Evolutionary conservation across 75 land plant genomes (phyloP).

Genomic region (Azolla pinnata): DNA sequence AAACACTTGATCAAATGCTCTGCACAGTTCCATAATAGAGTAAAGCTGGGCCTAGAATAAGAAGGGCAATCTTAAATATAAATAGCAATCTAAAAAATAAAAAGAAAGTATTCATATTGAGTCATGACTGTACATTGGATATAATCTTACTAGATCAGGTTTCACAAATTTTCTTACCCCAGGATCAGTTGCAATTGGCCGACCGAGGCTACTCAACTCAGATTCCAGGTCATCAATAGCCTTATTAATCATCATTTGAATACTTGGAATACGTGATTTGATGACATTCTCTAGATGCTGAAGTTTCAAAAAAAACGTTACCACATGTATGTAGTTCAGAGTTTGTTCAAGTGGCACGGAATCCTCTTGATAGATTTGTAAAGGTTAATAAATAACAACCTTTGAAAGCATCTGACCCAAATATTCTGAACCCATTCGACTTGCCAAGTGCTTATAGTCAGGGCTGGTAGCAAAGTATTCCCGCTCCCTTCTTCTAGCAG

Average conservation of each 20-base stretch:
- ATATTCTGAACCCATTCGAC: slow-evolving; percentile 92
- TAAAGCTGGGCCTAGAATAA: slow-evolving; percentile 78
- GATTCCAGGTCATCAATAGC: slow-evolving; percentile 66
- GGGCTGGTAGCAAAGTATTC: slow-evolving; percentile 66
- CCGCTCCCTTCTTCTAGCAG: slow-evolving; percentile 78
- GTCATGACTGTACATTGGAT: too few species aligned
- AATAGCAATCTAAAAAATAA: not conserved
- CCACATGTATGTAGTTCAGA: too few species aligned
- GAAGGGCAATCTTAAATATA: not conserved
- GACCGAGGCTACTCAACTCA: slow-evolving; percentile 77
- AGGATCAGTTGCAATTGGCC: slow-evolving; percentile 77
- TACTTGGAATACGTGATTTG: slow-evolving; percentile 81
- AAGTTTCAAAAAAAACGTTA: too few species aligned
- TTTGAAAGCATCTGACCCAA: slow-evolving; percentile 81
- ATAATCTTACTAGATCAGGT: too few species aligned
- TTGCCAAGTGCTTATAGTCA: slow-evolving; percentile 68
- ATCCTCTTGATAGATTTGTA: too few species aligned
- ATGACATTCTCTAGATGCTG: slow-evolving; percentile 91
- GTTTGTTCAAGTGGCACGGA: too few species aligned
- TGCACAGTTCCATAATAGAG: slow-evolving; percentile 82
- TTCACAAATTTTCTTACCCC: slow-evolving; percentile 88
- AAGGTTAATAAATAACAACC: slow-evolving; percentile 23
- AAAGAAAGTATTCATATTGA: not conserved
- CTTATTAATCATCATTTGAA: slow-evolving; percentile 77
- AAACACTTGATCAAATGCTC: slow-evolving; percentile 71